Base-by-base conservation (phyloP, 345 rosid species). In the Draba incana region DNA sequence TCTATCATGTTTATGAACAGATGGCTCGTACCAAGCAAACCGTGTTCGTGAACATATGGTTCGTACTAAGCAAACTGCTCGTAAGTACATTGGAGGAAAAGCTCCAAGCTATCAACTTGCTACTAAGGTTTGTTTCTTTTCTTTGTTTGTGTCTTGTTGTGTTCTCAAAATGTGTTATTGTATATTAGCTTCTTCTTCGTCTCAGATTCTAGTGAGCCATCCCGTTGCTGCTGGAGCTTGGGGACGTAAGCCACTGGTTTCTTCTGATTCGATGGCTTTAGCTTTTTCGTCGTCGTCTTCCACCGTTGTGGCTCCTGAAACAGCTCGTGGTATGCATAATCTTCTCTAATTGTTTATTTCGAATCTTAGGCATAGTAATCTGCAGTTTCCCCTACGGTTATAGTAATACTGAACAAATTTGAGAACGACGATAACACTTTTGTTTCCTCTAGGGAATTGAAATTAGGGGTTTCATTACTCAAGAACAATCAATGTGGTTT, bases 271-370 rank as follows among this genome's bases (percentile, higher is more conserved):
- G 56, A 20, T 69, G 35, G 57, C 20, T 20, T 2, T 16, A 11
- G 20, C 35, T 31, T 8, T 43, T 6, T 55, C 70, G 6, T 55
- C 70, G 16, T 11, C 71, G 25, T 28, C 77, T 8, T 66, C 77
- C 27, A 24, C 77, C 24, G 56, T 9, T 25, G 42, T 44, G 58
- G 64, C 43, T 63, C 5, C 70, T 55, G 50, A 63, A 33, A 52
- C 71, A 8, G 8, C 50, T 52, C 64, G 49, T 45, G 74, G 78
- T 75, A 74, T 38, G 37, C 4, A 4, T 7, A 33, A 2, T 12
- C 13, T 7, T 12, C 12, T 12, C 46, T 15, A 10, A 16, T 46
- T 57, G 11, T 28, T 43, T 3, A 25, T 62, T 45, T 43, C 41
- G 24, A 3, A 11, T 37, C 9, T 11, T 15, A 3, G 8, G 33